phyloP scores from a whole-genome alignment of 352 stramenopile genomes.

The Phytophthora constricta region DNA sequence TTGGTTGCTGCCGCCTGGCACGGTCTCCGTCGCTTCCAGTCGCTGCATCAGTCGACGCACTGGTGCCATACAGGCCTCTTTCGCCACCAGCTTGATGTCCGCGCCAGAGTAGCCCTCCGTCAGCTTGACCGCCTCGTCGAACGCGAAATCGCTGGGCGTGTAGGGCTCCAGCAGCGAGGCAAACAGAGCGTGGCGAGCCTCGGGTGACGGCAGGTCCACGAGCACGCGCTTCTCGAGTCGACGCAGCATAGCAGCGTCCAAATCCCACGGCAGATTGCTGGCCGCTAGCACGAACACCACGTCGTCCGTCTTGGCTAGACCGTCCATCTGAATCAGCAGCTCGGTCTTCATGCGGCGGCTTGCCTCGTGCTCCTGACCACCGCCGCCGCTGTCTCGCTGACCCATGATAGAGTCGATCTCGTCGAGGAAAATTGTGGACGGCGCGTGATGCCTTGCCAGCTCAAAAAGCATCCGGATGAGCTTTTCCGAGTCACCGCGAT shows the following conservation, averaged over 20 bases:
- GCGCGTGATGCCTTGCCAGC: constrained; percentile 78
- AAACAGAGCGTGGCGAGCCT: constrained; percentile 69
- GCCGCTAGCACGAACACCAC: constrained; percentile 85
- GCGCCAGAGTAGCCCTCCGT: constrained; percentile 85
- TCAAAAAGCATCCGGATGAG: constrained; percentile 90
- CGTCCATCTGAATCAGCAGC: constrained; percentile 89
- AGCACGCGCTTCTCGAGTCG: constrained; percentile 87
- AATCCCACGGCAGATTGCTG: constrained; percentile 85
- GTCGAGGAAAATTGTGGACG: constrained; percentile 89
- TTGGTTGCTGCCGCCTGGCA: constrained; percentile 27
- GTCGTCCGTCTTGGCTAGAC: constrained; percentile 77
- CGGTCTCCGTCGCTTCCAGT: constrained; percentile 49
- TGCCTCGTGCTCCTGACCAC: constrained; percentile 84
- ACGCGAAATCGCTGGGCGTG: constrained; percentile 52
- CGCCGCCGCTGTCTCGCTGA: constrained; percentile 72
- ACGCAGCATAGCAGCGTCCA: constrained; percentile 82
- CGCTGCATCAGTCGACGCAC: constrained; percentile 74
- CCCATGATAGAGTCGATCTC: constrained; percentile 92
- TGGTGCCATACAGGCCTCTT: constrained; percentile 86
- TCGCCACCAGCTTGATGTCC: constrained; percentile 87
- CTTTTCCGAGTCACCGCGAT: constrained; percentile 86
- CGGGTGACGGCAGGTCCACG: constrained; percentile 69
- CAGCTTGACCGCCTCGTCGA: constrained; percentile 51
- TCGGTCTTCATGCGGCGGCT: constrained; percentile 90
- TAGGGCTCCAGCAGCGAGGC: constrained; percentile 68